These are phyloP conservation scores for Mucor velutinosus DNA, from an alignment of 371 early-diverging fungal genomes.

Conservation along the genomic window DNA sequence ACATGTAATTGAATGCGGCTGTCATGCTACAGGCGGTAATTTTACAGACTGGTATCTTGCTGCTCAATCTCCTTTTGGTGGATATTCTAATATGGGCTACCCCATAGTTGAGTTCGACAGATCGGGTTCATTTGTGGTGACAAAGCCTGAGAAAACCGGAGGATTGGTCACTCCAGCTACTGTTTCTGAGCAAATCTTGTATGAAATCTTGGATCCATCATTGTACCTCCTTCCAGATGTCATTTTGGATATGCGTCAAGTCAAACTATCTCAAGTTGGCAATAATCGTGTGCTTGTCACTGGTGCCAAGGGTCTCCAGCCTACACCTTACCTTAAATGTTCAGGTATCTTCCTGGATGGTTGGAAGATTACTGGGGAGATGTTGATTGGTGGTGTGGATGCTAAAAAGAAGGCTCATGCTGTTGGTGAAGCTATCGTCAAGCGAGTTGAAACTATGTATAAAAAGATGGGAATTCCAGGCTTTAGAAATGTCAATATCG, in stretches of 20 bases:
- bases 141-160: constrained; percentile 73
- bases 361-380: constrained; percentile 67
- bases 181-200: constrained; percentile 73
- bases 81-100: constrained; percentile 76
- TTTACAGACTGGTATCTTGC: constrained; percentile 75
- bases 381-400: constrained; percentile 71
- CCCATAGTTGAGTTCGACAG: constrained; percentile 67
- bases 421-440: constrained; percentile 67
- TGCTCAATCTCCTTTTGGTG: constrained; percentile 61
- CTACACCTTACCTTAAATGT: constrained; percentile 69
- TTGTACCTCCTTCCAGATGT: constrained; percentile 76
- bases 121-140: constrained; percentile 66
- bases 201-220: constrained; percentile 75
- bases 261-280: constrained; percentile 58
- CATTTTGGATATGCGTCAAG: constrained; percentile 69
- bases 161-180: constrained; percentile 68
- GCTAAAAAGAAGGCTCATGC: constrained; percentile 66
- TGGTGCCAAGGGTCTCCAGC: constrained; percentile 69
- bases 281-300: constrained; percentile 65
- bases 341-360: constrained; percentile 74
- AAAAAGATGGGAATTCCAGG: constrained; percentile 52
- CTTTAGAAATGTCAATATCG: constrained; percentile 59
- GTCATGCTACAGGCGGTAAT: constrained; percentile 78
- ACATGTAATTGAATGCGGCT: constrained; percentile 79
- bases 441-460: constrained; percentile 54